Evolutionary conservation across 371 early-diverging fungal genomes (phyloP), one percentile per base, ranked within the genome.

Genomic region (Mortierella sp.): DNA sequence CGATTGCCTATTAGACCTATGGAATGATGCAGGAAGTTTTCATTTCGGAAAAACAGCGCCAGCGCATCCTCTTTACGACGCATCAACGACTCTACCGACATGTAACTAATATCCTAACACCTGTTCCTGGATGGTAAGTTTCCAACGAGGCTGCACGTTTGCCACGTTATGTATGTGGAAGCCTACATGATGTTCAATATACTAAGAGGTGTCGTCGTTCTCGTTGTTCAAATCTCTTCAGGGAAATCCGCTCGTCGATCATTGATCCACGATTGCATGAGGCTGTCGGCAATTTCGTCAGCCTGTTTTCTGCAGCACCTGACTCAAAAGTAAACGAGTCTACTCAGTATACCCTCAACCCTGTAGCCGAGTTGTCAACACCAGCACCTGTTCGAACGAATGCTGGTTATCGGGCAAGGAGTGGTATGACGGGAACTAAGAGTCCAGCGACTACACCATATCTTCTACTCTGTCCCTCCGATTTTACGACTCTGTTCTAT

Each of bases 31-130:
- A 82, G n/a, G 82, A 82, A 24, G 59, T 52, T 12, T 82, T 67
- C 47, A 58, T 82, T 7, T 69, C 80, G 1, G 82, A 82, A 42
- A 57, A 50, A 31, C 80, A 78, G 47, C 62, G 82, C 9, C 80
- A 80, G 50, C 58, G 79, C 6, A 72, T 75, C 19, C 43, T 82
- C 28, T 79, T 80, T 44, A 75, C 71, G 17, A 71, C 70, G 4
- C 79, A 82, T 53, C 80, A 82, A 32, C 69, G 82, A 3, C 58
- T 82, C 5, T 82, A 82, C 28, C 70, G 80, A 31, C 72, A 80
- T 63, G 79, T 80, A 12, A 80, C 80, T 6, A 53, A 52, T 6
- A 65, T 79, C 15, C 34, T 78, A 21, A 78, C 66, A 14, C 68
- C 79, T n/a, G 70, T 72, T 0, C 82, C 80, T 37, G 80, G 78